Percentiles rank a stretch among this genome's conserved stretches.
phyloP scores from a whole-genome alignment of 352 stramenopile species.

The Phytopythium oedochilum region DNA sequence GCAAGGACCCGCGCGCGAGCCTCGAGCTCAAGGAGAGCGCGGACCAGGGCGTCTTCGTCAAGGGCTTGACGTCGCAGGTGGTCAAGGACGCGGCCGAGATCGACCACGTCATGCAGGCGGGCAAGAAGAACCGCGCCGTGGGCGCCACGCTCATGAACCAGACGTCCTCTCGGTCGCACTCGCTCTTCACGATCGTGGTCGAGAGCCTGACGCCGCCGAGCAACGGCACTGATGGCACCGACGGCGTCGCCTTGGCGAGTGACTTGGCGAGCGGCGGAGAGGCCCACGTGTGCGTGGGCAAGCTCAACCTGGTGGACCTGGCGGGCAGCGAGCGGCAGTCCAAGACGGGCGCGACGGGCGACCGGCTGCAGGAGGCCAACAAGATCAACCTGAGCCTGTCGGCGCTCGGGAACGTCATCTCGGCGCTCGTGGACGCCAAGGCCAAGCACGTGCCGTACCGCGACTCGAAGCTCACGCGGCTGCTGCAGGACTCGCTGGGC shows the following conservation, averaged over 20 bases:
- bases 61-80: constrained; percentile 81
- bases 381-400: constrained; percentile 83
- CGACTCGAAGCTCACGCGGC: constrained; percentile 96
- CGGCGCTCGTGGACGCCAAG: constrained; percentile 78
- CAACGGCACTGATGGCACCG: too few relatives aligned
- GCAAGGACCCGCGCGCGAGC: constrained; percentile 68
- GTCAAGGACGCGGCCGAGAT: constrained; percentile 91
- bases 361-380: constrained; percentile 73
- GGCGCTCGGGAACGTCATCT: constrained; percentile 85
- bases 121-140: constrained; percentile 94
- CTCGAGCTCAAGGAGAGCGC: constrained; percentile 91
- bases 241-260: too few relatives aligned
- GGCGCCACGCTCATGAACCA: constrained; percentile 98
- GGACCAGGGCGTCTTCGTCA: constrained; percentile 89
- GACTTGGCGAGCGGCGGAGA: constrained; percentile 47
- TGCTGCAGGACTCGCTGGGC: constrained; percentile 95
- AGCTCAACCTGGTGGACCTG: constrained; percentile 93
- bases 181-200: constrained; percentile 96
- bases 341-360: constrained; percentile 68
- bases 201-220: constrained; percentile 83
- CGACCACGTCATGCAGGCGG: constrained; percentile 89
- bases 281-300: constrained; percentile 94
- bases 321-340: constrained; percentile 68
- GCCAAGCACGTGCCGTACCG: constrained; percentile 85
- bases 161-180: constrained; percentile 95